Base-by-base conservation (phyloP, 164 flowering plant genomes). In the Piper longum region DNA sequence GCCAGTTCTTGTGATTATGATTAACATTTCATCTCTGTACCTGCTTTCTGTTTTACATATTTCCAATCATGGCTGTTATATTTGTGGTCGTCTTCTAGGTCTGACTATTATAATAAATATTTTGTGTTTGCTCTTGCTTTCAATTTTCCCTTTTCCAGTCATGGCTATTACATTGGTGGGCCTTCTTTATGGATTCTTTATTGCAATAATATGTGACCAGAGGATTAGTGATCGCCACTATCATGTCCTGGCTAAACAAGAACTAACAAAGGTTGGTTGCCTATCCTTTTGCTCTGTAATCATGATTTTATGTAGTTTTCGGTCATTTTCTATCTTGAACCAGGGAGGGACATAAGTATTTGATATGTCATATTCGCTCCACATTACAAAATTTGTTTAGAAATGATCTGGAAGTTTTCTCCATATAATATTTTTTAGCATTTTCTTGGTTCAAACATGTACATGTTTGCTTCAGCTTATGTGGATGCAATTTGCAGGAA, bases 121-220 rank as follows among this genome's bases (percentile, higher is more conserved):
- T 48, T 14, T 14, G 52, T 3, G 14, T 9, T 48, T 14, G 14
- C 1, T 9, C 14, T 14, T 48, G 52, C 52, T 48, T 48, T 48
- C 12, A 54, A 26, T 59, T 41, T 64, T 59, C 44, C 39, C 40
- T 61, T 68, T 18, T 78, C 78, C 87, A 95, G 97, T 85, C 65
- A 72, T 89, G 66, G 89, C 99, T 56, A 83, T 95, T 73, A 63
- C 91, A 63, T 79, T 91, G 86, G 95, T 95, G 81, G 99, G 99
- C 12, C 74, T 95, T 80, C 88, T 95, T 57, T 95, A 91, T 75
- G 99, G 97, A 54, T 91, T 91, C 78, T 91, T 95, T 80, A 89
- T 91, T 68, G 99, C 98, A 52, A 95, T 91, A 62, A 95, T 95
- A 54, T 91, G 97, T 75, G 97, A 96, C 60, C 99, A 95, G 75